A percentile compares a stretch with the other conserved stretches of the same genome.
phyloP scores from a whole-genome alignment of 306 rosid genomes.

The Senna tora region DNA sequence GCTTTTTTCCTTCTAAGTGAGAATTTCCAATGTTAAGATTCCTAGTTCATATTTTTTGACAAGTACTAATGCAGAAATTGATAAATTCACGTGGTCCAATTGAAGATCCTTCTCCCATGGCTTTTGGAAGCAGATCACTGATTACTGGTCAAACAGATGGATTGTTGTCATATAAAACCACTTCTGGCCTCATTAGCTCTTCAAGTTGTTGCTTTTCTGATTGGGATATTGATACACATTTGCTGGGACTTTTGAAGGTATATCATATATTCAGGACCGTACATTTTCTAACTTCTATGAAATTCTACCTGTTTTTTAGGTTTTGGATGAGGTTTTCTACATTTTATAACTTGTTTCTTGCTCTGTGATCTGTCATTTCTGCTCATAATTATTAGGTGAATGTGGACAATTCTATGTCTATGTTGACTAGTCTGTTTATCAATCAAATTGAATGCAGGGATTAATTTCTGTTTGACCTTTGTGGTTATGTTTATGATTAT shows the following conservation, averaged over 20 bases:
- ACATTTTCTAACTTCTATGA: not conserved
- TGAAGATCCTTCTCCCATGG: constrained; percentile 96
- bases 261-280: constrained; percentile 7
- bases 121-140: constrained; percentile 64
- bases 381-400: constrained; percentile 26
- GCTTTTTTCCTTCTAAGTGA: constrained; percentile 9
- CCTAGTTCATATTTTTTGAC: constrained; percentile 51
- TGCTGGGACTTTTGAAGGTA: constrained; percentile 87
- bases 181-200: constrained; percentile 69
- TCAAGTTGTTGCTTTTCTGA: constrained; percentile 84
- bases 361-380: not conserved
- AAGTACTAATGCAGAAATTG: constrained; percentile 81
- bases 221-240: constrained; percentile 76
- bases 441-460: constrained; percentile 28
- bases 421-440: constrained; percentile 11
- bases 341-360: not conserved
- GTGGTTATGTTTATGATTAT: not conserved
- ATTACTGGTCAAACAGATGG: constrained; percentile 80
- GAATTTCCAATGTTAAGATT: constrained; percentile 26
- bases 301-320: constrained; percentile 9
- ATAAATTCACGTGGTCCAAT: constrained; percentile 82
- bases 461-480: constrained; percentile 21
- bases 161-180: constrained; percentile 75
- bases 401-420: not conserved
- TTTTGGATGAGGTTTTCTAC: constrained; percentile 26